Evolutionary conservation across 352 stramenopile species (phyloP).

Genomic region (Aphanomyces cochlioides): DNA sequence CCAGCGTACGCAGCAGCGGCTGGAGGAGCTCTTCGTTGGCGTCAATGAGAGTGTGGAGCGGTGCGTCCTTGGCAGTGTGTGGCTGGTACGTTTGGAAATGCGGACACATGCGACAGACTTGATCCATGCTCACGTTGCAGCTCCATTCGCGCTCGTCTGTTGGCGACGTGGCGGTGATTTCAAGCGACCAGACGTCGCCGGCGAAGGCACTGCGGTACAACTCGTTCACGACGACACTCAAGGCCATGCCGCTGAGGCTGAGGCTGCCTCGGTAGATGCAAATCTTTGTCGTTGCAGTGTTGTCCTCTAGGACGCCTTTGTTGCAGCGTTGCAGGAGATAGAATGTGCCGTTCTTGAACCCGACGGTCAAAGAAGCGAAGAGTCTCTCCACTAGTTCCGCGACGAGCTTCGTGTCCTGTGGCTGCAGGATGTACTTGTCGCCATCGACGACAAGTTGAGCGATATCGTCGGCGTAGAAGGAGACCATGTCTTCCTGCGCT

Average conservation of each 20-base stretch:
- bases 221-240: slow-evolving; percentile 53
- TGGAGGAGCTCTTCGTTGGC: slow-evolving; percentile 8
- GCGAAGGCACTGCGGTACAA: slow-evolving; percentile 47
- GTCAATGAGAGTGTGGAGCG: slow-evolving; percentile 1
- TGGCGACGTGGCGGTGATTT: slow-evolving; percentile 43
- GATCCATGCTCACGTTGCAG: slow-evolving; percentile 4
- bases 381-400: slow-evolving; percentile 49
- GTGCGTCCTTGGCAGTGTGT: not conserved
- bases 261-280: slow-evolving; percentile 50
- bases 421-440: slow-evolving; percentile 38
- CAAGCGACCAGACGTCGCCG: slow-evolving; percentile 55
- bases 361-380: slow-evolving; percentile 43
- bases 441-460: slow-evolving; percentile 40
- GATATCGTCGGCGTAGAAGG: slow-evolving; percentile 51
- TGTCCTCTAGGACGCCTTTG: not conserved
- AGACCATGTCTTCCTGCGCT: slow-evolving; percentile 45
- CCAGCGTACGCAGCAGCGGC: slow-evolving; percentile 8
- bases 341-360: slow-evolving; percentile 69
- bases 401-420: slow-evolving; percentile 29
- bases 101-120: slow-evolving; percentile 6
- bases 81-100: not conserved
- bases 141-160: slow-evolving; percentile 26
- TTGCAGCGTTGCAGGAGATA: slow-evolving; percentile 44
- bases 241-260: slow-evolving; percentile 9
- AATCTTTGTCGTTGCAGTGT: slow-evolving; percentile 18